Evolutionary conservation across 331 rosid species (phyloP).

Genomic region (Malus hybrid): DNA sequence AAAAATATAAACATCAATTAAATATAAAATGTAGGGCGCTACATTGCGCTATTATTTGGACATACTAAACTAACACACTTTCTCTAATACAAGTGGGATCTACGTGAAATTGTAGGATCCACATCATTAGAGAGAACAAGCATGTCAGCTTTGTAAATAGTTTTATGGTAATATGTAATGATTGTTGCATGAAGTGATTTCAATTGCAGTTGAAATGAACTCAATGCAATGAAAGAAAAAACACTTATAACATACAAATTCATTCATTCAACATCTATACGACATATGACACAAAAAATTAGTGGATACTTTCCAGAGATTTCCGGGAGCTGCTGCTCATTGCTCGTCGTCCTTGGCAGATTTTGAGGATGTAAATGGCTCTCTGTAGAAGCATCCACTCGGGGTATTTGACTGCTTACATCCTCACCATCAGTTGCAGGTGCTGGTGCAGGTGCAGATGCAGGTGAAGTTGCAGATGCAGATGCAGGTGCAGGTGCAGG

Average conservation of each 20-base stretch:
- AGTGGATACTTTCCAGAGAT: slow-evolving; percentile 6
- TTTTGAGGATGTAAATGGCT: neutral
- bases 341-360: neutral
- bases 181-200: neutral
- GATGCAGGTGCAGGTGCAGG: neutral
- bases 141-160: no score
- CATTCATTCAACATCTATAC: neutral
- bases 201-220: neutral
- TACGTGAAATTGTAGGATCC: no score
- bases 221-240: neutral
- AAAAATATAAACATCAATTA: neutral
- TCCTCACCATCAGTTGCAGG: neutral
- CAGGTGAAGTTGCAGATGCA: neutral
- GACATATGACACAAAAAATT: neutral
- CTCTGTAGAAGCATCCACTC: neutral
- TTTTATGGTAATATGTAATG: neutral
- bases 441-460: neutral
- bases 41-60: no score
- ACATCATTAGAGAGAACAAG: no score
- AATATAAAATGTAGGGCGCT: no score
- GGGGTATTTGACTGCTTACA: neutral
- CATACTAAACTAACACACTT: no score
- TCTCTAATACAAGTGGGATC: no score
- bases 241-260: neutral
- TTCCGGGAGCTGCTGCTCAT: neutral